Conservation (phyloP, 148 eudicot genomes). For the Cornus suecica region DNA sequence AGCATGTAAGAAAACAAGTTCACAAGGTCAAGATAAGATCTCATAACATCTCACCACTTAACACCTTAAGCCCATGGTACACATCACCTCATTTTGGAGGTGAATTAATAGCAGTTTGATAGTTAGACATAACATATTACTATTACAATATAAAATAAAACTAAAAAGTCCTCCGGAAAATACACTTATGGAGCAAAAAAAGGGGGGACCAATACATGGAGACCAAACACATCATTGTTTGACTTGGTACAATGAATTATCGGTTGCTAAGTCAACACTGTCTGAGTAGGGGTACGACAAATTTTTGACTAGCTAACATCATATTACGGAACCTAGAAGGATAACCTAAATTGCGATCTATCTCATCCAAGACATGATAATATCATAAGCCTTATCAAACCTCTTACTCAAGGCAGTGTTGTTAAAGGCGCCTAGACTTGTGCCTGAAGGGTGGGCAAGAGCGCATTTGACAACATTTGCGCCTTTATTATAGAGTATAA, state of each 20-base stretch:
- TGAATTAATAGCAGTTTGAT: not conserved
- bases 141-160: no score
- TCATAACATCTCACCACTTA: no score
- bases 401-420: not conserved
- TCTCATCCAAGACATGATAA: no score
- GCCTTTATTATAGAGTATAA: no score
- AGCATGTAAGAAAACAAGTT: not conserved
- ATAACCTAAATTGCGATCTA: no score
- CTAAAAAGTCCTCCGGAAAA: no score
- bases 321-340: no score
- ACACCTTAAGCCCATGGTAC: not conserved
- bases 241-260: not conserved
- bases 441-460: no score
- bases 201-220: not conserved
- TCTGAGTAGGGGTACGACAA: not conserved
- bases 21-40: not conserved
- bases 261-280: not conserved
- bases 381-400: not conserved
- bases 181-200: not conserved
- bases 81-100: not conserved
- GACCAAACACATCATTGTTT: not conserved
- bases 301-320: not conserved
- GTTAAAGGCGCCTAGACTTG: no score
- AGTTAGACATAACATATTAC: not conserved
- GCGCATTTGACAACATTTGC: no score